A percentile compares a stretch with the other conserved stretches of the same genome.
phyloP scores from a whole-genome alignment of 139 green algal species.

The Chlamydomonas schloesseri region DNA sequence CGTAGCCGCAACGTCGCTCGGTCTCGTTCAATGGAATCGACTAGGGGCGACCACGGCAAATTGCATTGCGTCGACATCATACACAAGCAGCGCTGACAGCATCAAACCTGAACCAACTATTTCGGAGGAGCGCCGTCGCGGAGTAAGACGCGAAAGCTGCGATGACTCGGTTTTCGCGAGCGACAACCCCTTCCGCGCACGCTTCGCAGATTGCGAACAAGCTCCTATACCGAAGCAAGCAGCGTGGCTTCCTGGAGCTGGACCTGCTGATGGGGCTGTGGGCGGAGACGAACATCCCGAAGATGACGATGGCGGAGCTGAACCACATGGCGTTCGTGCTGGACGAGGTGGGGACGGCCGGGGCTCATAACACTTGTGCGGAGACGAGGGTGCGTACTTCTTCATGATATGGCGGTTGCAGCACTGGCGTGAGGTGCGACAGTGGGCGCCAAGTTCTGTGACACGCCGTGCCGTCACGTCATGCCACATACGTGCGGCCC shows the following conservation, averaged over 20 bases:
- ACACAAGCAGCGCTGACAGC: background rate
- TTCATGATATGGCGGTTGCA: too few relatives aligned
- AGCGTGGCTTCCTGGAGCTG: conserved; percentile 90
- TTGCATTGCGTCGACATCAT: background rate
- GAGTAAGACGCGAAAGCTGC: background rate
- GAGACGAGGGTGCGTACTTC: too few relatives aligned
- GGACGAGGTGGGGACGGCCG: conserved; percentile 67
- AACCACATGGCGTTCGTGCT: conserved; percentile 68
- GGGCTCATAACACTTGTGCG: background rate
- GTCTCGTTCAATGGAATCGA: background rate
- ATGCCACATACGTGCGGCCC: too few relatives aligned
- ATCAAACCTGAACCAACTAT: background rate
- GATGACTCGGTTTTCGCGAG: background rate
- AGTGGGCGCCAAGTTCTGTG: too few relatives aligned
- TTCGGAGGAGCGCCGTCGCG: conserved; percentile 6
- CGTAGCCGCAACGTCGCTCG: background rate
- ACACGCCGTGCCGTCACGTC: too few relatives aligned
- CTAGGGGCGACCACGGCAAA: too few relatives aligned
- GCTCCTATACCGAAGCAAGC: conserved; percentile 84
- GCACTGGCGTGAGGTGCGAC: too few relatives aligned
- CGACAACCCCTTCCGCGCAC: background rate
- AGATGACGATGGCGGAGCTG: conserved; percentile 61
- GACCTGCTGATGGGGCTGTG: conserved; percentile 87
- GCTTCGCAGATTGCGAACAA: conserved; percentile 65
- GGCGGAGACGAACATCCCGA: conserved; percentile 77